Evolutionary conservation across 106 monocot species (phyloP), one percentile per base, ranked within the genome.

Genomic region (Posidonia australis): DNA sequence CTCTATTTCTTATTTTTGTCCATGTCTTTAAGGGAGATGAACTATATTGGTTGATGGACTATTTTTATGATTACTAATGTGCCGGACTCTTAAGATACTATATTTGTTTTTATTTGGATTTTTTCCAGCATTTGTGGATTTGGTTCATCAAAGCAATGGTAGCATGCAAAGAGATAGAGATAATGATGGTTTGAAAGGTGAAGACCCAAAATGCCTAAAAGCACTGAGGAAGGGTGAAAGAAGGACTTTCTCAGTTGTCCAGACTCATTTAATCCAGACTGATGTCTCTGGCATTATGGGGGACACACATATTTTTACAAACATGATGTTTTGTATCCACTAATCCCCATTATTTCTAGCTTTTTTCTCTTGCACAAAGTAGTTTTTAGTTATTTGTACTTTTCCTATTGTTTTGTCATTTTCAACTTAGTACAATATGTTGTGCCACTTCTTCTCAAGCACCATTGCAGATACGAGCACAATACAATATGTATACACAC

Each of bases 241-340:
- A n/a, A n/a, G 74, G 82, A 71, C 56, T 67, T 54, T 63, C 28
- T 69, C 82, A 25, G 47, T 76, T 62, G 79, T 98, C 51, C 85
- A 87, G 66, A 54, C 87, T 42, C 90, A 91, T 77, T 80, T 91
- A 31, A 57, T 77, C 23, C 79, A 88, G 78, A 85, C 91, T 21
- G 87, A 98, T 74, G 49, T 88, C 14, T 87, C 98, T 42, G 71
- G 53, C 56, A 66, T 91, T 9, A 91, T 85, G 70, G 86, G 51
- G 64, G 76, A 86, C 36, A 83, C 85, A 10, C 63, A 59, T 5
- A 81, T 98, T 66, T 98, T 91, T 74, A 59, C 77, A 52, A 83
- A 87, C 43, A 81, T 91, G 87, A 79, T 98, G 72, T 85, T 98
- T 63, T 98, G 98, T 98, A 98, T 98, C 96, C 87, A 80, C 56